Conservation (phyloP, 23 red algal species). For the Gracilaria domingensis region DNA sequence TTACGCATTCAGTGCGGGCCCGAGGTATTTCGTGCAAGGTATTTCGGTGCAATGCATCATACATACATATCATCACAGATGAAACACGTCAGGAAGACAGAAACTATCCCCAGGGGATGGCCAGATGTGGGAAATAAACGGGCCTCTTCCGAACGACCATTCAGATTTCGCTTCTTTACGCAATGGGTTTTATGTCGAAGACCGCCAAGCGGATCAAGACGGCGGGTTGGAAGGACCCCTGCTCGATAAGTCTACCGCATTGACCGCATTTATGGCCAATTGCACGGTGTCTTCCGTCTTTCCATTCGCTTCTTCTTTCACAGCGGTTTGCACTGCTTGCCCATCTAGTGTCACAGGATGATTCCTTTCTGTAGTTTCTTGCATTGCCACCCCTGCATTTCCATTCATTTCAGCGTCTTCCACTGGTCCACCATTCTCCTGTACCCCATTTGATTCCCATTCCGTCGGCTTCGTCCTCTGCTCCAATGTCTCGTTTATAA, state of each 20-base stretch:
- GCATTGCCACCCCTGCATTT: neutral
- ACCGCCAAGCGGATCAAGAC: too few species aligned
- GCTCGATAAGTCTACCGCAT: neutral
- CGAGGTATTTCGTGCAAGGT: too few species aligned
- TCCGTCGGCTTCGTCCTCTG: constrained; percentile 15
- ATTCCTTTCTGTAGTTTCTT: neutral
- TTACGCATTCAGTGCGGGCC: too few species aligned
- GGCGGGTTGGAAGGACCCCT: neutral
- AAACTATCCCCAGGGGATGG: too few species aligned
- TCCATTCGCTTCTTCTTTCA: neutral
- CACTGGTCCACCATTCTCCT: neutral
- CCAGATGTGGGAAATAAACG: too few species aligned
- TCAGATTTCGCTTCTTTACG: too few species aligned
- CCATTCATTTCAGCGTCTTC: neutral
- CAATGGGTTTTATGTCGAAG: too few species aligned
- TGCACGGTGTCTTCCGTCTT: neutral
- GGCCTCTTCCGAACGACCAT: too few species aligned
- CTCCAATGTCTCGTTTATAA: constrained; percentile 13
- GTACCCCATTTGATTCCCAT: neutral
- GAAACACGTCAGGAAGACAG: too few species aligned
- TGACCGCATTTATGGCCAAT: neutral
- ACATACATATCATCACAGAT: too few species aligned
- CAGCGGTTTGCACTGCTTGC: neutral
- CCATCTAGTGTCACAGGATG: neutral
- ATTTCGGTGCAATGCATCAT: too few species aligned